A percentile compares a stretch with the other conserved stretches of the same genome.
phyloP scores from a whole-genome alignment of 23 red algal genomes.

The Agarophyton chilense region DNA sequence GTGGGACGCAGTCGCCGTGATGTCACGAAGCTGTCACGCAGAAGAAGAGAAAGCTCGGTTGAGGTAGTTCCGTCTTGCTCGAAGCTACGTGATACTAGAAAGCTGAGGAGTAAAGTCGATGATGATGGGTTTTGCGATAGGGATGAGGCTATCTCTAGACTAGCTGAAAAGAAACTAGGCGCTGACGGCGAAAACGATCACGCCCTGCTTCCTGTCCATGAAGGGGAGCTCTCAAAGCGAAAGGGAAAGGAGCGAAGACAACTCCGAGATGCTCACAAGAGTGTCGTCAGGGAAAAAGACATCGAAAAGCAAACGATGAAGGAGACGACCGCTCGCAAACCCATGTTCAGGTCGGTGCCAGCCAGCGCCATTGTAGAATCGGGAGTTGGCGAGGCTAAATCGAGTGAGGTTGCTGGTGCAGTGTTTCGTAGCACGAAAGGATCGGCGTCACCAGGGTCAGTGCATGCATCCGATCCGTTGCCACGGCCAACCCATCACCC shows the following conservation, averaged over 20 bases:
- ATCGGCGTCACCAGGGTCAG: background rate
- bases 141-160: background rate
- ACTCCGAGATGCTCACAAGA: background rate
- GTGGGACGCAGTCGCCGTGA: background rate
- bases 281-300: background rate
- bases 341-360: background rate
- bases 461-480: background rate
- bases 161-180: background rate
- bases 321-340: background rate
- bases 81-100: background rate
- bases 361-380: background rate
- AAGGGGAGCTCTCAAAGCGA: background rate
- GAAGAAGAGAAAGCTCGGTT: background rate
- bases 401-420: background rate
- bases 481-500: background rate
- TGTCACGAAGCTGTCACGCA: background rate
- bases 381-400: background rate
- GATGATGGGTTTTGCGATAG: background rate
- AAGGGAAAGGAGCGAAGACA: background rate
- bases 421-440: conserved; percentile 1
- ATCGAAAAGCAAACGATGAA: background rate
- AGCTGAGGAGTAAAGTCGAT: background rate
- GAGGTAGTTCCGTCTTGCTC: background rate
- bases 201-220: background rate
- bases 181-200: conserved; percentile 1